Evolutionary conservation across 495 filamentous ascomycete species (phyloP).

Genomic region (Podospora sp.): DNA sequence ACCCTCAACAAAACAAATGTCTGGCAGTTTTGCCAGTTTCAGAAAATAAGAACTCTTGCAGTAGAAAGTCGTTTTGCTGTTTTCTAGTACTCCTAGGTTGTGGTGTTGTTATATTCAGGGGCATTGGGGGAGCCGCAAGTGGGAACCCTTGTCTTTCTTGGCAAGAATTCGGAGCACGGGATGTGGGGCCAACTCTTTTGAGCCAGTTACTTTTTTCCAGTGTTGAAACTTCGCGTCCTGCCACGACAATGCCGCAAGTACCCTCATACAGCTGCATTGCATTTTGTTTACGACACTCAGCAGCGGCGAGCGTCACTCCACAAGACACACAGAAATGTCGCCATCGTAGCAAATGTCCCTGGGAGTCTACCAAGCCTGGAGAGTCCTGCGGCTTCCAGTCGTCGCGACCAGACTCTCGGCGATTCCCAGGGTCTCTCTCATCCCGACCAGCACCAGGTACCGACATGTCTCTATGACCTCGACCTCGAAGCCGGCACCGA

Average conservation of each 20-base stretch:
- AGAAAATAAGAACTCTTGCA: no score
- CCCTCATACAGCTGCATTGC: not conserved
- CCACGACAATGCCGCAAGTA: not conserved
- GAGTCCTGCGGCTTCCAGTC: constrained; percentile 31
- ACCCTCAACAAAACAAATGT: no score
- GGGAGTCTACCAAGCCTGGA: constrained; percentile 43
- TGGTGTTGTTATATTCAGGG: no score
- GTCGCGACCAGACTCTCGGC: constrained; percentile 34
- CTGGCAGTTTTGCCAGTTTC: no score
- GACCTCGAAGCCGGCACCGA: not conserved
- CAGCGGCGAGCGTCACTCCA: not conserved
- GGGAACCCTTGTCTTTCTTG: not conserved
- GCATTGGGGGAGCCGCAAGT: no score
- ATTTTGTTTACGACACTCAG: not conserved
- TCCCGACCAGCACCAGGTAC: not conserved
- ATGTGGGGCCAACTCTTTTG: not conserved
- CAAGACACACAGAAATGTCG: constrained; percentile 28
- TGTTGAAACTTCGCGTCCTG: not conserved
- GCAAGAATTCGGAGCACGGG: not conserved
- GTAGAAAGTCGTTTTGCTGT: no score
- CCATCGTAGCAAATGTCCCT: constrained; percentile 48
- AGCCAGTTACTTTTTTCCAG: not conserved
- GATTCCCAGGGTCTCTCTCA: constrained; percentile 37
- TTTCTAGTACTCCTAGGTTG: no score
- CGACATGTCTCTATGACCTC: not conserved